Evolutionary conservation across 2,329 filamentous ascomycete genomes (phyloP).

Genomic region (Cladophialophora chaetospira): DNA sequence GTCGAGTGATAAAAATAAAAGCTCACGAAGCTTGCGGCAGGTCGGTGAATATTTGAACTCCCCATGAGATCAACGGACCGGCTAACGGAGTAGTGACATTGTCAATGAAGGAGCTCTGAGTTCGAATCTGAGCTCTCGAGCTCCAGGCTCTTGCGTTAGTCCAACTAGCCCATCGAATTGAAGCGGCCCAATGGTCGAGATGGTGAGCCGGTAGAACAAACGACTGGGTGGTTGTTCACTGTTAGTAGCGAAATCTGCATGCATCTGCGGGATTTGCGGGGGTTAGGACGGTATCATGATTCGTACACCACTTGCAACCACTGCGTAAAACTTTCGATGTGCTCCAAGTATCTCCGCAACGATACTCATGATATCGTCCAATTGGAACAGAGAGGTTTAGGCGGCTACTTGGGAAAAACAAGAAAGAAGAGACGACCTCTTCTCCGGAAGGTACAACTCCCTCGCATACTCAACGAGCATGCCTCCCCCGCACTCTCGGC

Average conservation of each 20-base stretch:
- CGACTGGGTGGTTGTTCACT: neutral
- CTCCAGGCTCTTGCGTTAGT: neutral
- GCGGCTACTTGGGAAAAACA: neutral
- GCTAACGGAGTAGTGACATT: neutral
- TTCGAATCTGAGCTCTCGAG: neutral
- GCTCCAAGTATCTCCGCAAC: too few relatives aligned
- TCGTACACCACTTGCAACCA: too few relatives aligned
- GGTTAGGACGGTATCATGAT: too few relatives aligned
- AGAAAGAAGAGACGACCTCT: neutral
- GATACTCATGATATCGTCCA: neutral
- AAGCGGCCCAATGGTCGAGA: neutral
- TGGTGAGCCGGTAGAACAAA: neutral
- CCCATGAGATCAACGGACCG: neutral
- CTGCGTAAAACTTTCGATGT: too few relatives aligned
- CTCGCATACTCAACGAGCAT: too few relatives aligned
- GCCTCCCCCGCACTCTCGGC: too few relatives aligned
- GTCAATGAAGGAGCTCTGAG: too few relatives aligned
- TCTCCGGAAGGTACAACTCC: too few relatives aligned
- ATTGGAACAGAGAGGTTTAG: neutral
- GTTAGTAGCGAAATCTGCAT: neutral
- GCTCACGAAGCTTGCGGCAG: neutral
- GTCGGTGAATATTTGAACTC: neutral
- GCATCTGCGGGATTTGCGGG: too few relatives aligned
- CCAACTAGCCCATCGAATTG: neutral
- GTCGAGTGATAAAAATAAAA: conserved; percentile 1